These are phyloP conservation scores for Wickerhamiella brachini DNA, from an alignment of 805 yeast species.

Conservation along the genomic window DNA sequence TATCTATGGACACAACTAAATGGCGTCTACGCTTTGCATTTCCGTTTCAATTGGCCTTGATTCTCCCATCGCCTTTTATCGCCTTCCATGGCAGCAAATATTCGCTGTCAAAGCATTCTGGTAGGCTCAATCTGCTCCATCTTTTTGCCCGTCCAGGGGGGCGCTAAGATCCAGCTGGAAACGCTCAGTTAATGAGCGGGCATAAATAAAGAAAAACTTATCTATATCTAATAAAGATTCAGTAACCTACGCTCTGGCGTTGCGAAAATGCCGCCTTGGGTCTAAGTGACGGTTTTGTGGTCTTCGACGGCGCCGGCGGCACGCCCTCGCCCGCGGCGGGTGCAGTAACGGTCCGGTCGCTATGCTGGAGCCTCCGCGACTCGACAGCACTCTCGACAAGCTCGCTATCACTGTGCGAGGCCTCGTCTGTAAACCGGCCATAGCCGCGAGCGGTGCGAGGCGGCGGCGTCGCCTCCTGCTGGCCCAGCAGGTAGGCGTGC, in stretches of 20 bases:
- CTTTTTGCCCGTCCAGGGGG: too few species aligned
- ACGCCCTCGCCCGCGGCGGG: not conserved
- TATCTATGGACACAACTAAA: not conserved
- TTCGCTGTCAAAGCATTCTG: too few species aligned
- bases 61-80: too few species aligned
- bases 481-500: constrained; percentile 19
- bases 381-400: not conserved
- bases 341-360: not conserved
- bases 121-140: too few species aligned
- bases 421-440: constrained; percentile 51
- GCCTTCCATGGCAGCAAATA: too few species aligned
- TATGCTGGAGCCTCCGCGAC: not conserved
- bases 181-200: too few species aligned
- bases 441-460: constrained; percentile 65
- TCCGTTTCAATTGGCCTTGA: not conserved
- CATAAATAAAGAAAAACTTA: not conserved
- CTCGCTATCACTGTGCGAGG: not conserved
- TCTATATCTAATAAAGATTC: not conserved
- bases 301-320: constrained; percentile 1
- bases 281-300: not conserved
- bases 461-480: constrained; percentile 29
- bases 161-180: too few species aligned
- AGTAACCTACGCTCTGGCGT: not conserved
- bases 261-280: not conserved
- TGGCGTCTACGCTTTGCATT: not conserved